Evolutionary conservation across 2,329 filamentous ascomycete genomes (phyloP).

Genomic region (Bertia moriformis): DNA sequence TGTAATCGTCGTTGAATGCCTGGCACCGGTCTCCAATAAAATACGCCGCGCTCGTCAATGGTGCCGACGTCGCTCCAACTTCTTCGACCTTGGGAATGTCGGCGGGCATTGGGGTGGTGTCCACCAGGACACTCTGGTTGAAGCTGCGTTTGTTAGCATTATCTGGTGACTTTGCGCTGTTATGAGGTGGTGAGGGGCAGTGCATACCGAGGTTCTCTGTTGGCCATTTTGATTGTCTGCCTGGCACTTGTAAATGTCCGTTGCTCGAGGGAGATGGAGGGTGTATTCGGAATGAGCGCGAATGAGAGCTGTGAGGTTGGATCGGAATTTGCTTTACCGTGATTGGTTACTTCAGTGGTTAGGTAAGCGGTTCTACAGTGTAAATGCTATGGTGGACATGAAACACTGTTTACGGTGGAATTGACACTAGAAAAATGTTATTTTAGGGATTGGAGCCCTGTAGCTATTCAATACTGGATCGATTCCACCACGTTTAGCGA

Average conservation of each 20-base stretch:
- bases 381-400: too few species aligned
- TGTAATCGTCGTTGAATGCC: constrained; percentile 55
- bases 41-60: constrained; percentile 45
- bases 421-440: too few species aligned
- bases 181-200: not conserved
- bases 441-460: too few species aligned
- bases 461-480: too few species aligned
- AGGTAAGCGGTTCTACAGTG: too few species aligned
- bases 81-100: constrained; percentile 51
- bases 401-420: too few species aligned
- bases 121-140: constrained; percentile 50
- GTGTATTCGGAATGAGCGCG: too few species aligned
- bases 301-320: not conserved
- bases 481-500: too few species aligned
- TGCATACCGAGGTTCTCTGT: not conserved
- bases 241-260: too few species aligned
- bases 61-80: constrained; percentile 49
- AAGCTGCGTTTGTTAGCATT: constrained; percentile 27
- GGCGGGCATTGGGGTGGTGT: constrained; percentile 53
- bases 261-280: too few species aligned
- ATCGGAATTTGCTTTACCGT: not conserved
- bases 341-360: too few species aligned
- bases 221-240: not conserved
- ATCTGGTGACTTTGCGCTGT: not conserved
- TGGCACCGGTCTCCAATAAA: constrained; percentile 55